Evolutionary conservation across 352 stramenopile species (phyloP).

Genomic region (Globisporangium canariense): DNA sequence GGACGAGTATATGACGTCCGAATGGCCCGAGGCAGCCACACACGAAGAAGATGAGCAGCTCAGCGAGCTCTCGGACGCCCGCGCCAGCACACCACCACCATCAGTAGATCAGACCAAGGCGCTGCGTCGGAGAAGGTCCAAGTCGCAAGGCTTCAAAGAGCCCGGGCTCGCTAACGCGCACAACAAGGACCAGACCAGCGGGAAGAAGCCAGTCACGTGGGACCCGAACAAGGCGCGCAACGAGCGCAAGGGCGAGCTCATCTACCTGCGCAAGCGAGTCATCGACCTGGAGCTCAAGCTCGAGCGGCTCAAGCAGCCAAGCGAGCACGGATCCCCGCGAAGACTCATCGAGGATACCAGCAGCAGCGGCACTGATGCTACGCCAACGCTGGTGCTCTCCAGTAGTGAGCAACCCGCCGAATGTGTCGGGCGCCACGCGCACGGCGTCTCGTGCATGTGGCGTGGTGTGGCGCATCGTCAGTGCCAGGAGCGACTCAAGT

Average conservation of each 20-base stretch:
- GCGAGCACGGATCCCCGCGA: neutral
- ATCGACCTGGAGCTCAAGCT: conserved; percentile 17
- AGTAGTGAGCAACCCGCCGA: neutral
- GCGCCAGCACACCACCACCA: neutral
- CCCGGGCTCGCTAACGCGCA: too few species aligned
- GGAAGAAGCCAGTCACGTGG: conserved; percentile 1
- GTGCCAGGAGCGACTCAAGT: conserved; percentile 32
- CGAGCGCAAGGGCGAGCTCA: conserved; percentile 18
- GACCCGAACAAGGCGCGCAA: conserved; percentile 21
- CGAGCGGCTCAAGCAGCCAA: conserved; percentile 6
- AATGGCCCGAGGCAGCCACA: neutral
- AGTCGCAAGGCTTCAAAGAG: neutral
- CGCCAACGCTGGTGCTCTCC: neutral
- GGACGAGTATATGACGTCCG: conserved; percentile 4
- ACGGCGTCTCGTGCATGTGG: conserved; percentile 8
- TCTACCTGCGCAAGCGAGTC: conserved; percentile 16
- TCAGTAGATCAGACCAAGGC: neutral
- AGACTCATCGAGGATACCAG: neutral
- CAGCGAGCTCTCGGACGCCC: neutral
- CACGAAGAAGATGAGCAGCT: neutral
- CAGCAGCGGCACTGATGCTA: neutral
- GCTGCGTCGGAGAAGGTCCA: neutral
- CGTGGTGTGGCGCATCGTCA: conserved; percentile 16
- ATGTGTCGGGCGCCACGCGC: neutral
- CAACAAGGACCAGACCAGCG: neutral